phyloP scores from a whole-genome alignment of 2,329 filamentous ascomycete genomes.

The Thyridium curvatum region DNA sequence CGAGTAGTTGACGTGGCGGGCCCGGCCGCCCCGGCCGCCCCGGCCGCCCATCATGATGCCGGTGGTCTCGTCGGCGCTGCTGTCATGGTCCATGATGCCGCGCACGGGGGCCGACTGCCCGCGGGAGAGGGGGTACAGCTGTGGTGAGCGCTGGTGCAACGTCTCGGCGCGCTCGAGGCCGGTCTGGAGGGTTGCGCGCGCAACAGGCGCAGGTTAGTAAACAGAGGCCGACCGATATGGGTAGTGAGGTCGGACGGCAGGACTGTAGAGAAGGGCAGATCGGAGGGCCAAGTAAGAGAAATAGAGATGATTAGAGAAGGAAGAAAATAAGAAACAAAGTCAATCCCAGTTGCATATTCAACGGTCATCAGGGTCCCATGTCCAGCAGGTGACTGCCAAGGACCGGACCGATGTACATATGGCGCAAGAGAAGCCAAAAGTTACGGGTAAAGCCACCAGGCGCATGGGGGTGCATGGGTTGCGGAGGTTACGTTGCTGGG shows the following conservation, averaged over 20 bases:
- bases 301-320: background rate
- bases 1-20: slow-evolving; percentile 15
- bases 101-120: slow-evolving; percentile 9
- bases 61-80: slow-evolving; percentile 9
- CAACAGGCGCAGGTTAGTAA: too few species aligned
- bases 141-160: slow-evolving; percentile 5
- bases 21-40: slow-evolving; percentile 7
- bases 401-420: background rate
- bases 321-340: background rate
- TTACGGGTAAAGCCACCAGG: background rate
- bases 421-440: too few species aligned
- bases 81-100: slow-evolving; percentile 8
- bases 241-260: too few species aligned
- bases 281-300: background rate
- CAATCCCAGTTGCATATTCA: too few species aligned
- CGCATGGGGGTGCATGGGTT: too few species aligned
- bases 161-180: slow-evolving; percentile 20
- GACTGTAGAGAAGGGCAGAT: background rate
- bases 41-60: slow-evolving; percentile 14
- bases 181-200: slow-evolving; percentile 9
- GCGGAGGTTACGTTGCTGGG: too few species aligned
- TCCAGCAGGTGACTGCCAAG: background rate
- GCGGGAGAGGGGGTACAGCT: slow-evolving; percentile 9
- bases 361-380: too few species aligned
- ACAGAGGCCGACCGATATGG: too few species aligned